Conservation (phyloP, 306 rosid genomes). For the Glycine latifolia region DNA sequence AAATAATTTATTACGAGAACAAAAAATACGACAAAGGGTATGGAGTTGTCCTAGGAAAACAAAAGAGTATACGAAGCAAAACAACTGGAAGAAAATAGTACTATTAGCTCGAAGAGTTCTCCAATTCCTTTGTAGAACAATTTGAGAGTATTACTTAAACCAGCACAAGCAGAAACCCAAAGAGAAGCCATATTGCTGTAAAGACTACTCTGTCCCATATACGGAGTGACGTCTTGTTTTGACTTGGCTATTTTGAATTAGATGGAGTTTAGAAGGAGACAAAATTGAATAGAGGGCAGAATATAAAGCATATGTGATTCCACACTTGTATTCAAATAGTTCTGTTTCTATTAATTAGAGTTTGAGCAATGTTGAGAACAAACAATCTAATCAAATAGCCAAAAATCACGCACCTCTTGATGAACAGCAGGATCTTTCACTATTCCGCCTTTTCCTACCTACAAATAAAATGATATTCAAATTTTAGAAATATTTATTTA, state of each 20-base stretch:
- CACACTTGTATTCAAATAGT: neutral
- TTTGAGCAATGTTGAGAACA: constrained; percentile 18
- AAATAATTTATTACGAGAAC: neutral
- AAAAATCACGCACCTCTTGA: constrained; percentile 57
- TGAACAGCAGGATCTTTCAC: constrained; percentile 63
- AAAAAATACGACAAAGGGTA: neutral
- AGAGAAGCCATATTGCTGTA: neutral
- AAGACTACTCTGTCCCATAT: neutral
- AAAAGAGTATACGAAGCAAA: neutral
- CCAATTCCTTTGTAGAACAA: too few species aligned
- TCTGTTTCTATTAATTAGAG: constrained; percentile 28
- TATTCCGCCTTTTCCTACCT: constrained; percentile 69
- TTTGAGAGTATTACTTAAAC: neutral
- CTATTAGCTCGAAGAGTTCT: neutral
- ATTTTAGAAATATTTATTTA: constrained; percentile 30
- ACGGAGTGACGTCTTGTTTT: neutral
- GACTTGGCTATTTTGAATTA: neutral
- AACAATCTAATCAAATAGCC: constrained; percentile 12
- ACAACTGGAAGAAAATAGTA: neutral
- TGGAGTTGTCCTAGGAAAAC: neutral
- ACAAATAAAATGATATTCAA: constrained; percentile 33
- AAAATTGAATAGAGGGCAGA: neutral
- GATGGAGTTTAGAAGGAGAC: neutral
- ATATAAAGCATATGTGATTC: constrained; percentile 18
- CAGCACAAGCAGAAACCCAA: neutral